These are phyloP conservation scores for Cytospora chrysosperma DNA, from an alignment of 2,329 filamentous ascomycete genomes.

Conservation along the genomic window DNA sequence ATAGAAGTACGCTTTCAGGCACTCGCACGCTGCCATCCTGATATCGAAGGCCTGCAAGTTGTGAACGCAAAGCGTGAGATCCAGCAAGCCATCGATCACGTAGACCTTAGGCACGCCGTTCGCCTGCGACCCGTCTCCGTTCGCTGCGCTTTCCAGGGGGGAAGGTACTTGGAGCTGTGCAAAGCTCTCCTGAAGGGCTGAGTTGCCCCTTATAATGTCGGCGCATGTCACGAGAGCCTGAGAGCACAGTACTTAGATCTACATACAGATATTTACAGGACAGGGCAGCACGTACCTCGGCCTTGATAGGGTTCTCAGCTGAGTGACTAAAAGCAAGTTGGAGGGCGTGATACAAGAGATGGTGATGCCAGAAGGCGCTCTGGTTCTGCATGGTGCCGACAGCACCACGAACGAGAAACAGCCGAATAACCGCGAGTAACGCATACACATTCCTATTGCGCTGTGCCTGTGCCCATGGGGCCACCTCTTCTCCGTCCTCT, in stretches of 20 bases:
- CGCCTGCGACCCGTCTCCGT: slow-evolving; percentile 40
- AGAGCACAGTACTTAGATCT: slow-evolving; percentile 19
- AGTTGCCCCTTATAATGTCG: slow-evolving; percentile 82
- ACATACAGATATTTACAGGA: slow-evolving; percentile 15
- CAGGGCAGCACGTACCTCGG: slow-evolving; percentile 57
- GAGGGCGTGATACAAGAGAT: slow-evolving; percentile 74
- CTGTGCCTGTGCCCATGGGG: slow-evolving; percentile 73
- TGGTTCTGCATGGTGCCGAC: slow-evolving; percentile 81
- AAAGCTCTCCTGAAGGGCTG: slow-evolving; percentile 80
- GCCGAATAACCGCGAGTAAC: slow-evolving; percentile 77
- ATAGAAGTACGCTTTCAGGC: slow-evolving; percentile 88
- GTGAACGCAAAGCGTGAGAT: slow-evolving; percentile 71
- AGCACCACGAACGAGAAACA: slow-evolving; percentile 83
- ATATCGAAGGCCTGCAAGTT: slow-evolving; percentile 71
- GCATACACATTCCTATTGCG: slow-evolving; percentile 91
- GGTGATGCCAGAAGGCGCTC: slow-evolving; percentile 78
- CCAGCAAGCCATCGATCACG: slow-evolving; percentile 89
- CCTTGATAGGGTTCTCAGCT: slow-evolving; percentile 74
- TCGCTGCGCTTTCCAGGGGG: slow-evolving; percentile 45
- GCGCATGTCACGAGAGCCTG: slow-evolving; percentile 81
- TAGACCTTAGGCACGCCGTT: slow-evolving; percentile 67
- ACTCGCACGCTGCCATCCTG: slow-evolving; percentile 81
- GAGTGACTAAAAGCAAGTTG: slow-evolving; percentile 76
- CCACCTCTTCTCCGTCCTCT: slow-evolving; percentile 58
- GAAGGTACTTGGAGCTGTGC: slow-evolving; percentile 78